Evolutionary conservation across 192 early-diverging fungal species (phyloP).

Genomic region (Podila clonocystis): DNA sequence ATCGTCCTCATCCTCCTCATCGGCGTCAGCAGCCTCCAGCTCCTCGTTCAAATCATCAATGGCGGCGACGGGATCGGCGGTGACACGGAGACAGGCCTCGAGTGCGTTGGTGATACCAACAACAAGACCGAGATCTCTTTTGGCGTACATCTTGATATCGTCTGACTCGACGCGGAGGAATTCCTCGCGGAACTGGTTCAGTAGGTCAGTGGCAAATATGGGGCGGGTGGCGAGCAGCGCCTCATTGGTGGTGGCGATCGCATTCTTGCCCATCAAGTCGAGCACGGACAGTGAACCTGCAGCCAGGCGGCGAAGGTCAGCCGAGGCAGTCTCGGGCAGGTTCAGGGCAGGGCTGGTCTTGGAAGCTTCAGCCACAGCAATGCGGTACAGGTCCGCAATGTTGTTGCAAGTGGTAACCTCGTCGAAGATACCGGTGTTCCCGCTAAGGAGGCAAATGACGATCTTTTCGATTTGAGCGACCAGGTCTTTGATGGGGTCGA

Average conservation of each 20-base stretch:
- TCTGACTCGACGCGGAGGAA: background rate
- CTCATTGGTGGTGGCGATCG: slow-evolving; percentile 4
- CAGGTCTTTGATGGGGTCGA: background rate
- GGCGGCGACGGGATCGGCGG: slow-evolving; percentile 11
- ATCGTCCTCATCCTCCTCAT: background rate
- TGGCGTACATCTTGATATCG: slow-evolving; percentile 8
- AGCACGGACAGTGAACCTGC: slow-evolving; percentile 1
- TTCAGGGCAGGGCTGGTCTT: background rate
- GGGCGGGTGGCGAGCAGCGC: background rate
- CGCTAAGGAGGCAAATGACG: background rate
- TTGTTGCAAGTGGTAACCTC: background rate
- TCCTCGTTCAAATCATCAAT: slow-evolving; percentile 4
- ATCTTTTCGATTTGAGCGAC: background rate
- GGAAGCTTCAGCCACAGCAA: background rate
- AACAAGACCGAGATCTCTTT: background rate
- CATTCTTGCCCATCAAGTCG: slow-evolving; percentile 4
- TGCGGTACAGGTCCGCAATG: slow-evolving; percentile 13
- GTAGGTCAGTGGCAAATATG: slow-evolving; percentile 11
- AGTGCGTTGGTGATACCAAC: slow-evolving; percentile 15
- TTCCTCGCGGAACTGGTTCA: slow-evolving; percentile 12
- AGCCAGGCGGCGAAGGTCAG: background rate
- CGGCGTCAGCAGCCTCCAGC: background rate
- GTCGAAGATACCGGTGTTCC: background rate
- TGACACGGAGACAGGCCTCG: slow-evolving; percentile 20
- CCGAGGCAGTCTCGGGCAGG: background rate